Evolutionary conservation across 192 early-diverging fungal genomes (phyloP).

Genomic region (Rhizophagus sp.): DNA sequence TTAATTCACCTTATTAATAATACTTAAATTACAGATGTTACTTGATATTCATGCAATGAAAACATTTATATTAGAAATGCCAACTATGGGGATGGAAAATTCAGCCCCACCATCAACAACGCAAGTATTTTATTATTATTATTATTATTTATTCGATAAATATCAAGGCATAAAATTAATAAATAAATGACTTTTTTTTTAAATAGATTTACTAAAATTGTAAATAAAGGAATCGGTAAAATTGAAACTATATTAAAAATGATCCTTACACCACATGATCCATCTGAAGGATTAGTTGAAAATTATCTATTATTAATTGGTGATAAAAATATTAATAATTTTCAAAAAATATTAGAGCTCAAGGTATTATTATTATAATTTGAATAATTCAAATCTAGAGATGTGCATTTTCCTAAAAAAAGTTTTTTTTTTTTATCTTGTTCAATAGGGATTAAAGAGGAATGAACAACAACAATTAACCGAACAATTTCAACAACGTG

Average conservation of each 20-base stretch:
- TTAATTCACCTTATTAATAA: neutral
- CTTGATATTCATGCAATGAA: conserved; percentile 94
- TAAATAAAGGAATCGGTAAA: conserved; percentile 76
- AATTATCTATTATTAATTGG: conserved; percentile 88
- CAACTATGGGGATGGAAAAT: conserved; percentile 60
- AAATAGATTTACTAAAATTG: conserved; percentile 78
- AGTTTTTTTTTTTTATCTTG: neutral
- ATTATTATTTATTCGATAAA: neutral
- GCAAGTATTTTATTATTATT: conserved; percentile 38
- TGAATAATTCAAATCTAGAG: neutral
- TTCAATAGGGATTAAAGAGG: conserved; percentile 51
- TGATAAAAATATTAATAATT: conserved; percentile 64
- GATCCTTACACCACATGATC: conserved; percentile 81
- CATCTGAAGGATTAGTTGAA: conserved; percentile 80
- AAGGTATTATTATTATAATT: conserved; percentile 61
- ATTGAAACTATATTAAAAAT: conserved; percentile 90
- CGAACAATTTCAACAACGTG: conserved; percentile 53
- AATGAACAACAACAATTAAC: conserved; percentile 58
- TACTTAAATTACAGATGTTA: conserved; percentile 57
- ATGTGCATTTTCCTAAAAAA: neutral
- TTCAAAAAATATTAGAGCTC: conserved; percentile 81
- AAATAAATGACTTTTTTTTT: neutral
- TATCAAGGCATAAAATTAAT: too few relatives aligned
- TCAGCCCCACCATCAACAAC: conserved; percentile 56
- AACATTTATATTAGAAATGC: conserved; percentile 74